These are phyloP conservation scores for Rhodotorula paludigena DNA, from an alignment of 768 basidiomycete species.

Conservation along the genomic window DNA sequence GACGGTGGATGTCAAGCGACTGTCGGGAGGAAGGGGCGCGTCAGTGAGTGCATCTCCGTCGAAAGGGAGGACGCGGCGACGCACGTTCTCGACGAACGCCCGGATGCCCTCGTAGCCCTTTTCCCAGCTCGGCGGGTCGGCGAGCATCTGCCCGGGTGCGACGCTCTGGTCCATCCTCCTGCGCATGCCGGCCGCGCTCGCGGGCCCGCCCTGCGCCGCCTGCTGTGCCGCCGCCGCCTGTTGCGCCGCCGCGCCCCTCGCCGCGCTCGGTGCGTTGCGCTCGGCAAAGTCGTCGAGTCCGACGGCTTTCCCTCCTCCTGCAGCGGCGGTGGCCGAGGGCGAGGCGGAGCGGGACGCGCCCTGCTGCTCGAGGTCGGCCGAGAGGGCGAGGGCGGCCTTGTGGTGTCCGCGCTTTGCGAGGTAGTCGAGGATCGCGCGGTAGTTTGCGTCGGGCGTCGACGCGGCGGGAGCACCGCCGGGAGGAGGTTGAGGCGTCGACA, in stretches of 20 bases:
- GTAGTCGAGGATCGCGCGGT: slow-evolving; percentile 38
- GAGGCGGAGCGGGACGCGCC: neutral
- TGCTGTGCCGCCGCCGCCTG: neutral
- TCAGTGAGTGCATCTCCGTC: too few relatives aligned
- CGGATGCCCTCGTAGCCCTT: slow-evolving; percentile 37
- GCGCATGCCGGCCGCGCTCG: neutral
- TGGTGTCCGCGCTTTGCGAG: slow-evolving; percentile 35
- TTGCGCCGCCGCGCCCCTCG: neutral
- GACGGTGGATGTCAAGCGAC: slow-evolving; percentile 55
- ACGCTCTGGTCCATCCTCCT: slow-evolving; percentile 32
- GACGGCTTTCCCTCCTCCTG: slow-evolving; percentile 26
- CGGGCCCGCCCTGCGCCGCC: neutral
- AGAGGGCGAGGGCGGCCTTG: slow-evolving; percentile 31
- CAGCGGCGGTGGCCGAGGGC: neutral
- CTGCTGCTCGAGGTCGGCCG: slow-evolving; percentile 27
- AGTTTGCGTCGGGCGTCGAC: slow-evolving; percentile 21
- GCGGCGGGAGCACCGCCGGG: neutral
- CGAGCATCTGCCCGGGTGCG: slow-evolving; percentile 32
- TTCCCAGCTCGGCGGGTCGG: slow-evolving; percentile 37
- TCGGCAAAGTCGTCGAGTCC: slow-evolving; percentile 37
- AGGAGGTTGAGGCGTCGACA: slow-evolving; percentile 11
- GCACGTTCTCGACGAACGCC: slow-evolving; percentile 34
- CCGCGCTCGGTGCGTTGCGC: slow-evolving; percentile 32
- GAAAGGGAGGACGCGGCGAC: too few relatives aligned
- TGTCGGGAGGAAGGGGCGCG: too few relatives aligned